Evolutionary conservation across 495 filamentous ascomycete species (phyloP).

Genomic region (Tricharina praecox): DNA sequence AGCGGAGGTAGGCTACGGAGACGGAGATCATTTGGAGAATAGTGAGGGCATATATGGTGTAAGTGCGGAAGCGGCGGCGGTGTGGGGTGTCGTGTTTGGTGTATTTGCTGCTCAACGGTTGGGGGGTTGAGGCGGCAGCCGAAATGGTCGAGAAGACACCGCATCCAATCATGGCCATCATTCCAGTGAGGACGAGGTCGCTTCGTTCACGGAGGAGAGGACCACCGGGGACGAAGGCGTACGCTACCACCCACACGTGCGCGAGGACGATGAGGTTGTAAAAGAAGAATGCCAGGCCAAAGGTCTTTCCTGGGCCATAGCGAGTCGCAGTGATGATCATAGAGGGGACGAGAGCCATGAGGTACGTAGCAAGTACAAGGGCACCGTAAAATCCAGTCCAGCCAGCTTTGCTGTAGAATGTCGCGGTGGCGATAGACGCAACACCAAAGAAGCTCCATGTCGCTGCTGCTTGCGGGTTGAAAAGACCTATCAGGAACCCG

Average conservation of each 20-base stretch:
- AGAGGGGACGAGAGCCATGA: conserved; percentile 65
- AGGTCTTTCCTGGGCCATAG: conserved; percentile 56
- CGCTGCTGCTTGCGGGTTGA: conserved; percentile 47
- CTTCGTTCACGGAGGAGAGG: conserved; percentile 85
- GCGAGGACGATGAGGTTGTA: conserved; percentile 87
- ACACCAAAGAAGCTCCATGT: conserved; percentile 70
- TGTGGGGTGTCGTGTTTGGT: conserved; percentile 37
- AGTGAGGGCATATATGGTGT: conserved; percentile 45
- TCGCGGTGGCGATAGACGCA: conserved; percentile 58
- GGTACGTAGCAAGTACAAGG: conserved; percentile 54
- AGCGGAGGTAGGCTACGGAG: conserved; percentile 73
- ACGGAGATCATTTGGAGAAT: conserved; percentile 50
- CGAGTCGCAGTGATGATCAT: conserved; percentile 58
- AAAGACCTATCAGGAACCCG: conserved; percentile 65
- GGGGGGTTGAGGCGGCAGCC: conserved; percentile 24
- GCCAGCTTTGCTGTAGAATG: conserved; percentile 44
- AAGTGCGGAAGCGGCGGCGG: conserved; percentile 41
- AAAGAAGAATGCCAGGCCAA: conserved; percentile 71
- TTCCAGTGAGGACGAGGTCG: conserved; percentile 80
- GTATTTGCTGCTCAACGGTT: conserved; percentile 29
- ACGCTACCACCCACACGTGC: conserved; percentile 96
- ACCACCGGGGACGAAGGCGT: conserved; percentile 97
- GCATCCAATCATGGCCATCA: conserved; percentile 66
- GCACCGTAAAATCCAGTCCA: conserved; percentile 89
- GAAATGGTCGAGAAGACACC: conserved; percentile 53